phyloP scores from a whole-genome alignment of 2,329 filamentous ascomycete genomes.

The Diplodia corticola region DNA sequence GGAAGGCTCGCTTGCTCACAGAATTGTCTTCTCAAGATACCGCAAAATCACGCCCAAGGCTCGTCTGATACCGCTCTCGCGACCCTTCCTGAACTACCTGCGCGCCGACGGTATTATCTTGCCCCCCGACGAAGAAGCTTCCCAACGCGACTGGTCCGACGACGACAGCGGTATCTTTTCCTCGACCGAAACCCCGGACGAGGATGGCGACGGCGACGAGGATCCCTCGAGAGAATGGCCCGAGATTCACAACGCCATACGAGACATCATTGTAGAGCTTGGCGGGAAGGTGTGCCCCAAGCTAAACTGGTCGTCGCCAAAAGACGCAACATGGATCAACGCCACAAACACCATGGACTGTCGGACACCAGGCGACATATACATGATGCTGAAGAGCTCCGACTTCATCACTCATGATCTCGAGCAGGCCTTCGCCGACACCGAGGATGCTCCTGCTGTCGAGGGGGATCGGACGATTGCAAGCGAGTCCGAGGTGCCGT shows the following conservation, averaged over 20 bases:
- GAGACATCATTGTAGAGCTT: slow-evolving; percentile 73
- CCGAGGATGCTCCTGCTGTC: slow-evolving; percentile 33
- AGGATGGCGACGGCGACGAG: slow-evolving; percentile 57
- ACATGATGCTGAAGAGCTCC: slow-evolving; percentile 89
- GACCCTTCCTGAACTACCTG: slow-evolving; percentile 79
- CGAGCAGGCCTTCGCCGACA: slow-evolving; percentile 87
- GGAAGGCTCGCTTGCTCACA: neutral
- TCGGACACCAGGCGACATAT: slow-evolving; percentile 83
- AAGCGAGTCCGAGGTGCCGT: slow-evolving; percentile 56
- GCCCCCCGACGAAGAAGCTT: slow-evolving; percentile 63
- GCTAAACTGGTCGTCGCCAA: slow-evolving; percentile 95
- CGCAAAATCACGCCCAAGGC: slow-evolving; percentile 81
- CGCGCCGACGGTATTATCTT: slow-evolving; percentile 90
- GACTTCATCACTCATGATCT: slow-evolving; percentile 94
- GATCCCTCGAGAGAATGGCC: slow-evolving; percentile 65
- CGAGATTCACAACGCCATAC: slow-evolving; percentile 75
- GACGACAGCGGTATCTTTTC: slow-evolving; percentile 56
- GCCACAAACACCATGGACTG: slow-evolving; percentile 90
- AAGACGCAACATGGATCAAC: slow-evolving; percentile 92
- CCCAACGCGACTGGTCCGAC: slow-evolving; percentile 43
- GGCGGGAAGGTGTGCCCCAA: slow-evolving; percentile 89
- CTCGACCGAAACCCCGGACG: slow-evolving; percentile 45
- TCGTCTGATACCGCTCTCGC: slow-evolving; percentile 74
- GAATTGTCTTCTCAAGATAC: slow-evolving; percentile 56
- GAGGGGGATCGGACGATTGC: slow-evolving; percentile 35